Evolutionary conservation across 1,139 yeast species (phyloP).

Genomic region (Blastobotrys arbuscula): DNA sequence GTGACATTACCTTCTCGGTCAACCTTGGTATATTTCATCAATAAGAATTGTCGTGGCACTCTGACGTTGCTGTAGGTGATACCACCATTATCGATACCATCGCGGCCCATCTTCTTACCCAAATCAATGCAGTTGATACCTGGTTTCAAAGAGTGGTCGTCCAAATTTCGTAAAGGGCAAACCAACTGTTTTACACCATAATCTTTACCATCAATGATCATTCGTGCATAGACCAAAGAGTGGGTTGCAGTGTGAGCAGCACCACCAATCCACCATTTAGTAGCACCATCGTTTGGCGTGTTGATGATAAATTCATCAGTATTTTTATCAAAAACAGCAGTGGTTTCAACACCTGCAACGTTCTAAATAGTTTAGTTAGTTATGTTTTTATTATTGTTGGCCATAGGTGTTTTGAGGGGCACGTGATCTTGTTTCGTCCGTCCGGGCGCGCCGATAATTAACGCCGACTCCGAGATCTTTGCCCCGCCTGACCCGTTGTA

Average conservation of each 20-base stretch:
- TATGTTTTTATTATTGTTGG: too few species aligned
- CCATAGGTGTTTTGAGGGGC: too few species aligned
- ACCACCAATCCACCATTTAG: conserved; percentile 99
- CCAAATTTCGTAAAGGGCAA: conserved; percentile 75
- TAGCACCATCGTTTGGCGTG: conserved; percentile 87
- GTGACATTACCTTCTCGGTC: conserved; percentile 61
- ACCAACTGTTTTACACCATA: conserved; percentile 89
- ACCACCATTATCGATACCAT: conserved; percentile 81
- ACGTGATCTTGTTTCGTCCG: too few species aligned
- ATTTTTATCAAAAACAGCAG: conserved; percentile 67
- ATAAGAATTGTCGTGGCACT: conserved; percentile 78
- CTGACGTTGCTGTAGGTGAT: conserved; percentile 78
- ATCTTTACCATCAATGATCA: conserved; percentile 75
- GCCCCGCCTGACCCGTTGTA: too few species aligned
- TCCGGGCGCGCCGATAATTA: too few species aligned
- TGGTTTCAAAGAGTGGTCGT: conserved; percentile 60
- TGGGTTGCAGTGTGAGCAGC: conserved; percentile 94
- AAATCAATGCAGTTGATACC: conserved; percentile 86
- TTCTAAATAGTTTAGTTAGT: too few species aligned
- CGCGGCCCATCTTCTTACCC: conserved; percentile 91
- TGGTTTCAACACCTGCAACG: conserved; percentile 89
- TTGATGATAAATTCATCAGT: conserved; percentile 67
- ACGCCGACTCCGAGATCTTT: too few species aligned
- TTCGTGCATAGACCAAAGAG: conserved; percentile 72
- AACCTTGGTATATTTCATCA: conserved; percentile 74